phyloP scores from a whole-genome alignment of 148 eudicot genomes.

The Amaranthus palmeri region DNA sequence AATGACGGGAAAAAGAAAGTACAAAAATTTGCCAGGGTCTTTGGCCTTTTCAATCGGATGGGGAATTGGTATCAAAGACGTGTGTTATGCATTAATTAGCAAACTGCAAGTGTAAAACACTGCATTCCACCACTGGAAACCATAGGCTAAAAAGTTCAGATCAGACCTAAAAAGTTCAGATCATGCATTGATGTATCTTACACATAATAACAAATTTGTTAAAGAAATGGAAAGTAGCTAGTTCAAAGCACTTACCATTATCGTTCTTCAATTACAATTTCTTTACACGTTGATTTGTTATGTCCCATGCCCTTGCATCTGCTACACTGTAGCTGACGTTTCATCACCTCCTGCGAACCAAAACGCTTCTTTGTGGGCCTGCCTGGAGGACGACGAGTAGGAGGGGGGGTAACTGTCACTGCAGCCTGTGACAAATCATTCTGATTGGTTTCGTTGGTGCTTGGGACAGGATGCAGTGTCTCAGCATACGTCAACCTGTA shows the following conservation, averaged over 20 bases:
- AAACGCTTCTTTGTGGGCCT: constrained; percentile 65
- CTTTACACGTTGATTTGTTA: constrained; percentile 88
- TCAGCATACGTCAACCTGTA: constrained; percentile 71
- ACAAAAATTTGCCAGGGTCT: too few species aligned
- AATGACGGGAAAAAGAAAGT: too few species aligned
- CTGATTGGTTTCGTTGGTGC: constrained; percentile 33
- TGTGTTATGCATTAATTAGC: too few species aligned
- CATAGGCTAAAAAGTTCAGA: too few species aligned
- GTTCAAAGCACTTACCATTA: constrained; percentile 18
- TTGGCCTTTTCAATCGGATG: too few species aligned
- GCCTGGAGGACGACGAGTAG: constrained; percentile 94
- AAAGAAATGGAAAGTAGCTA: not conserved
- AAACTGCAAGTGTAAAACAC: too few species aligned
- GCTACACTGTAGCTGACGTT: constrained; percentile 84
- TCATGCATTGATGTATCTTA: not conserved
- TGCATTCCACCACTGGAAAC: too few species aligned
- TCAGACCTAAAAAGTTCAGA: too few species aligned
- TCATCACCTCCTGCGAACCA: constrained; percentile 49
- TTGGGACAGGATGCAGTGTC: constrained; percentile 58
- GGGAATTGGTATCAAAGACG: too few species aligned
- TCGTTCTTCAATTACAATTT: constrained; percentile 26
- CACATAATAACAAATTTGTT: not conserved
- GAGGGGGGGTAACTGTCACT: constrained; percentile 78
- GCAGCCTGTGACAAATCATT: constrained; percentile 39
- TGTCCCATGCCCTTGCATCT: constrained; percentile 89